Evolutionary conservation across 805 yeast genomes (phyloP).

Genomic region (Metschnikowia drakensbergensis): DNA sequence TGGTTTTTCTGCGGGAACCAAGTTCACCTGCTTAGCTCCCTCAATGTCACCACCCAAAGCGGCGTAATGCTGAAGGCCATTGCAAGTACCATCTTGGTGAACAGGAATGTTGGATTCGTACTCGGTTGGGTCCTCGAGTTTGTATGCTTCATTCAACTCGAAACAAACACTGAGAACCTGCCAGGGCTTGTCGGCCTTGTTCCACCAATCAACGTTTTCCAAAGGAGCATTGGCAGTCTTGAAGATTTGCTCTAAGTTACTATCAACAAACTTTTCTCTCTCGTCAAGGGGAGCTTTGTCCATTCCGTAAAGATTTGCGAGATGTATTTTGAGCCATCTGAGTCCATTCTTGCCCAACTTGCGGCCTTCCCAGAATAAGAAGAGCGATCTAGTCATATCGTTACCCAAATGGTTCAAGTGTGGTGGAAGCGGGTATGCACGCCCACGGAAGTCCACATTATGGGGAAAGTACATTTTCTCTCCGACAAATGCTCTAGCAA

Average conservation of each 20-base stretch:
- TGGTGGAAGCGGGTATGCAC: slow-evolving; percentile 79
- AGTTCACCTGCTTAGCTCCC: slow-evolving; percentile 78
- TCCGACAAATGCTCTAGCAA: slow-evolving; percentile 86
- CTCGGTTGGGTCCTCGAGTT: slow-evolving; percentile 60
- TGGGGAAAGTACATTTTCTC: slow-evolving; percentile 77
- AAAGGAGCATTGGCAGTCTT: slow-evolving; percentile 64
- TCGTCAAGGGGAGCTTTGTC: slow-evolving; percentile 69
- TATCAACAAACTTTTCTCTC: slow-evolving; percentile 56
- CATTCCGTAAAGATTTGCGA: slow-evolving; percentile 69
- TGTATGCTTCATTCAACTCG: slow-evolving; percentile 60
- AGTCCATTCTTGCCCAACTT: slow-evolving; percentile 61
- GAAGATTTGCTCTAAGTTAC: slow-evolving; percentile 50
- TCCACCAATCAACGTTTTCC: slow-evolving; percentile 61
- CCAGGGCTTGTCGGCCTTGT: slow-evolving; percentile 77
- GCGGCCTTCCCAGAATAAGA: slow-evolving; percentile 75
- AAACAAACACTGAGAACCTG: slow-evolving; percentile 69
- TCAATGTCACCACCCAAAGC: slow-evolving; percentile 82
- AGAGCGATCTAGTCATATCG: slow-evolving; percentile 69
- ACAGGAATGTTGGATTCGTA: slow-evolving; percentile 70
- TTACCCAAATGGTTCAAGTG: slow-evolving; percentile 79
- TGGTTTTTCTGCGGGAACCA: slow-evolving; percentile 67
- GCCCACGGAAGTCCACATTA: slow-evolving; percentile 76
- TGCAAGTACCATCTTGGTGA: slow-evolving; percentile 86
- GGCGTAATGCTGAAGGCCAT: slow-evolving; percentile 83
- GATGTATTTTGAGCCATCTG: slow-evolving; percentile 71